Conservation (phyloP, 78 protist species). For the Dictyostelium purpureum region DNA sequence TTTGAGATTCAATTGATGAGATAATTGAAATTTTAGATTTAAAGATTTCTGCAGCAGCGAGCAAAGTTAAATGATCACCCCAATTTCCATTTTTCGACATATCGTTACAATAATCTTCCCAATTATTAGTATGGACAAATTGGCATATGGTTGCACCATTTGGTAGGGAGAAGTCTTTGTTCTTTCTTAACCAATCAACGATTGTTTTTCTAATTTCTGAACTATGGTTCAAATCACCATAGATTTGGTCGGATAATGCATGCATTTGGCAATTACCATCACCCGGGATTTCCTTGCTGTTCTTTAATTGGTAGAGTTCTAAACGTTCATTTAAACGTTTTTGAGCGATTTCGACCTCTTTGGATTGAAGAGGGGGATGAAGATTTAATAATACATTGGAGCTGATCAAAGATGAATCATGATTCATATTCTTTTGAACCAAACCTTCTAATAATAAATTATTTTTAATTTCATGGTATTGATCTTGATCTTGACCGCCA, state of each 20-base stretch:
- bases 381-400: constrained; percentile 34
- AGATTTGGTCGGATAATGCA: constrained; percentile 71
- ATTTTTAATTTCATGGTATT: constrained; percentile 41
- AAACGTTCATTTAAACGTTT: constrained; percentile 49
- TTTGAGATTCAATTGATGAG: constrained; percentile 51
- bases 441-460: constrained; percentile 36
- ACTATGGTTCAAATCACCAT: constrained; percentile 44
- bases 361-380: constrained; percentile 54
- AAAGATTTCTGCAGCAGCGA: constrained; percentile 72
- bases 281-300: constrained; percentile 73
- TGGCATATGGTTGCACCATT: constrained; percentile 72
- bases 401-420: constrained; percentile 28
- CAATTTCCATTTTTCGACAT: constrained; percentile 70
- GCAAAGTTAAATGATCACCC: constrained; percentile 77
- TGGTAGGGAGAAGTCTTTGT: constrained; percentile 44
- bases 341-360: constrained; percentile 49
- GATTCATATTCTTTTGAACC: constrained; percentile 51
- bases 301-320: constrained; percentile 58
- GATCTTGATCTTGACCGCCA: neutral
- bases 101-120: constrained; percentile 81
- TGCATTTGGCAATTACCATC: constrained; percentile 79
- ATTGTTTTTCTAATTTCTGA: constrained; percentile 74
- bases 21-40: constrained; percentile 55
- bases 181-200: constrained; percentile 71
- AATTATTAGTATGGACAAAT: constrained; percentile 51